phyloP scores from a whole-genome alignment of 1,284 basidiomycete species.

The Papiliotrema flavescens region DNA sequence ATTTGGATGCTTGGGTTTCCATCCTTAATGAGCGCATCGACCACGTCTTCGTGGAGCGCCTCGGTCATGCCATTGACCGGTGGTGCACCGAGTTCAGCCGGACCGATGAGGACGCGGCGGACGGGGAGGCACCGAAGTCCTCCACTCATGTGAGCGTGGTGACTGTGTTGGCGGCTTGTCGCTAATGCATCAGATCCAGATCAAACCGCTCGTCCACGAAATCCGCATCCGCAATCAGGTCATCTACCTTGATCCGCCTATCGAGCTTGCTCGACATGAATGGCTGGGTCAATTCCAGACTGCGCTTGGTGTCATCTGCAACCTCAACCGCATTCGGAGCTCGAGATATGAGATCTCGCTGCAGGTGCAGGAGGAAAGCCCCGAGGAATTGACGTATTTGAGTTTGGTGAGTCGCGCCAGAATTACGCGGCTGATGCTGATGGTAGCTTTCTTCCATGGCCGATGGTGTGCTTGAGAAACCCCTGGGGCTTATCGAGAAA shows the following conservation, averaged over 20 bases:
- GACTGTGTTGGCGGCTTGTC: neutral
- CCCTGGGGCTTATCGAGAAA: slow-evolving; percentile 80
- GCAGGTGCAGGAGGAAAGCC: slow-evolving; percentile 65
- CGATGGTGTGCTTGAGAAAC: slow-evolving; percentile 70
- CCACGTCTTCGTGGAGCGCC: slow-evolving; percentile 69
- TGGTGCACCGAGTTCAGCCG: slow-evolving; percentile 86
- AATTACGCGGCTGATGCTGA: neutral
- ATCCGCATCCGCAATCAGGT: slow-evolving; percentile 97
- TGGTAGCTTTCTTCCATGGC: slow-evolving; percentile 69
- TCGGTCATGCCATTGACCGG: slow-evolving; percentile 72
- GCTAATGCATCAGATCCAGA: slow-evolving; percentile 12
- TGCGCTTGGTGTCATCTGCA: slow-evolving; percentile 87
- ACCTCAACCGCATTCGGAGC: slow-evolving; percentile 80
- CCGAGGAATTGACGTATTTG: slow-evolving; percentile 72
- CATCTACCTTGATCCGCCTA: slow-evolving; percentile 96
- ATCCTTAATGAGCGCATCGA: slow-evolving; percentile 86
- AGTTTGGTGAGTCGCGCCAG: slow-evolving; percentile 60
- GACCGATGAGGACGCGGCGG: slow-evolving; percentile 58
- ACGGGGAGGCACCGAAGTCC: slow-evolving; percentile 9
- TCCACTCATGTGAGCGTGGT: neutral
- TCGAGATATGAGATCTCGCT: slow-evolving; percentile 94
- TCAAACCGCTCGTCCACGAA: slow-evolving; percentile 86
- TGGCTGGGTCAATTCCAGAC: slow-evolving; percentile 92
- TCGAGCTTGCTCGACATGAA: slow-evolving; percentile 84
- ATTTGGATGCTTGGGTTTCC: slow-evolving; percentile 93